phyloP scores from a whole-genome alignment of 495 filamentous ascomycete genomes.

The Penicillium robsamsonii region DNA sequence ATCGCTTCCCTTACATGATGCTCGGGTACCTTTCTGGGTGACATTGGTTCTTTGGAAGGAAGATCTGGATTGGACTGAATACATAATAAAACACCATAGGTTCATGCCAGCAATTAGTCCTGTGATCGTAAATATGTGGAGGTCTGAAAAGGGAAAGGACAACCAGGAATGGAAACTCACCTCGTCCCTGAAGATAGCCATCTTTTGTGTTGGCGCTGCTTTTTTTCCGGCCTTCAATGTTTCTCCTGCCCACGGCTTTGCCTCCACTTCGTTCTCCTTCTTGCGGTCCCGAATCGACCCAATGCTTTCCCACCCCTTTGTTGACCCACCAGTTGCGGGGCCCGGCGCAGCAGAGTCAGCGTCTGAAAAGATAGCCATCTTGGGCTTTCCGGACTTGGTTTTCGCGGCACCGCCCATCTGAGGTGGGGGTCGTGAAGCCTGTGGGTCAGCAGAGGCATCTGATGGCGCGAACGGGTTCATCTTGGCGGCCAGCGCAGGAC shows the following conservation, averaged over 20 bases:
- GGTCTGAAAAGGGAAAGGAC: constrained; percentile 38
- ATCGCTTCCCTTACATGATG: constrained; percentile 67
- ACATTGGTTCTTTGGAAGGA: constrained; percentile 38
- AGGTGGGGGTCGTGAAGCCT: constrained; percentile 52
- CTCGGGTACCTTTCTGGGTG: constrained; percentile 37
- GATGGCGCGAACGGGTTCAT: constrained; percentile 69
- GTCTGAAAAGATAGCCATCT: constrained; percentile 91
- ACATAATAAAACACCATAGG: constrained; percentile 55
- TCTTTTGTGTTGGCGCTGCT: constrained; percentile 69
- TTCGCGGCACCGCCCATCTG: constrained; percentile 51
- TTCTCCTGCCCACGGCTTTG: constrained; percentile 89
- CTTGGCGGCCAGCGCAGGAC: constrained; percentile 85
- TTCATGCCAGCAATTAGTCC: constrained; percentile 85
- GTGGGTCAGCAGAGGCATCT: constrained; percentile 56
- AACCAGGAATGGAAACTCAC: constrained; percentile 58
- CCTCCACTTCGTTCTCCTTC: constrained; percentile 88
- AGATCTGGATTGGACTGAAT: constrained; percentile 57
- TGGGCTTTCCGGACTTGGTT: constrained; percentile 63
- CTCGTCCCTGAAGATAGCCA: constrained; percentile 93
- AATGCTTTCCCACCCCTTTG: constrained; percentile 89
- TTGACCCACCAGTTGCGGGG: constrained; percentile 43
- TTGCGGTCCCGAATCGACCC: constrained; percentile 79
- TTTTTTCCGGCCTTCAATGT: constrained; percentile 84
- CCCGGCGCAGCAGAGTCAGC: constrained; percentile 41
- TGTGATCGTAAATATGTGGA: constrained; percentile 86